phyloP scores from a whole-genome alignment of 1,284 basidiomycete species.

The Neotropicomus parvogracilis region DNA sequence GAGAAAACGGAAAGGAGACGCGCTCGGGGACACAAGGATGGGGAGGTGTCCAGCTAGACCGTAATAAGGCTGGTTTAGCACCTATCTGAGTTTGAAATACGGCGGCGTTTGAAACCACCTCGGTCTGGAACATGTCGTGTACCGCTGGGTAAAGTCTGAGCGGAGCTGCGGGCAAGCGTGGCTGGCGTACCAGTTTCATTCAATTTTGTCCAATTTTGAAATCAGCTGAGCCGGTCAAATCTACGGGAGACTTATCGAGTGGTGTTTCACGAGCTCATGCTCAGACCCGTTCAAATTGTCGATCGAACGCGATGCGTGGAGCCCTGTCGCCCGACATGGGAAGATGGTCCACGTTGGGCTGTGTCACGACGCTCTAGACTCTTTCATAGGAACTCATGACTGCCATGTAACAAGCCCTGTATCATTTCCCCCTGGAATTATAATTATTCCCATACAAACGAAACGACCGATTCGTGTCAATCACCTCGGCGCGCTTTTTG shows the following conservation, averaged over 20 bases:
- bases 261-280: conserved; percentile 5
- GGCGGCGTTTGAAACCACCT: too few relatives aligned
- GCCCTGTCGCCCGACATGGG: conserved; percentile 28
- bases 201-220: too few relatives aligned
- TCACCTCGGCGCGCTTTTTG: not conserved
- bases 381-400: not conserved
- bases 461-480: not conserved
- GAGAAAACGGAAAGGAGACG: not conserved
- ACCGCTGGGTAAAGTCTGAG: too few relatives aligned
- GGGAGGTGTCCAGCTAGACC: not conserved
- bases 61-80: too few relatives aligned
- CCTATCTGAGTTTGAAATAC: too few relatives aligned
- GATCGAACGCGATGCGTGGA: conserved; percentile 23
- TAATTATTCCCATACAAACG: not conserved
- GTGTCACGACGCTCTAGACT: conserved; percentile 18
- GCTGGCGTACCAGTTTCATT: too few relatives aligned
- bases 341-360: conserved; percentile 17
- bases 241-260: conserved; percentile 16
- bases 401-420: conserved; percentile 3
- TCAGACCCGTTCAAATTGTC: conserved; percentile 28
- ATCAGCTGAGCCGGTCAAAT: too few relatives aligned
- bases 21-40: conserved; percentile 1
- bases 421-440: conserved; percentile 3
- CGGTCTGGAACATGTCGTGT: too few relatives aligned
- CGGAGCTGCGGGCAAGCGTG: too few relatives aligned